These are phyloP conservation scores for Endotrypanum monterogeii DNA, from an alignment of 208 protist species.

Conservation along the genomic window DNA sequence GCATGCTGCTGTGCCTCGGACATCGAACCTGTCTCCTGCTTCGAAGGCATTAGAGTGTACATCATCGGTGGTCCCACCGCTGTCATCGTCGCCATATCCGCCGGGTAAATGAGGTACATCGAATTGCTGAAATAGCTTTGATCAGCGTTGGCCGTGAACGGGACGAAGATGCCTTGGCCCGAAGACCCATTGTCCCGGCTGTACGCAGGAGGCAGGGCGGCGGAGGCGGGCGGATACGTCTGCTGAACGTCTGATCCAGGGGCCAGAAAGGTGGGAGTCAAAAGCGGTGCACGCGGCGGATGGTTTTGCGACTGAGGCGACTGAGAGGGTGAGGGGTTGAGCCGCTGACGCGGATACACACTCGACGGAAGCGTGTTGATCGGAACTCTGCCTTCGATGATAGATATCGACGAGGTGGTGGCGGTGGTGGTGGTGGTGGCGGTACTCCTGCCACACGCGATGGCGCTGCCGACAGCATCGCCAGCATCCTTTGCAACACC, in stretches of 20 bases:
- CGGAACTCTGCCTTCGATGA: neutral
- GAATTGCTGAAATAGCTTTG: neutral
- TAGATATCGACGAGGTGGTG: too few relatives aligned
- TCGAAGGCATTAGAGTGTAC: neutral
- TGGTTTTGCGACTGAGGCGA: neutral
- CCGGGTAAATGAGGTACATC: neutral
- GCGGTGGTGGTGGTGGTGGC: neutral
- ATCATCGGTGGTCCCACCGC: neutral
- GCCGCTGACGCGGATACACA: neutral
- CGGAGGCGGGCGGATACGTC: neutral
- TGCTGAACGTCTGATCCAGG: neutral
- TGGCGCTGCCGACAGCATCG: neutral
- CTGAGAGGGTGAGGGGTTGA: neutral
- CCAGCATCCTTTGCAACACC: neutral
- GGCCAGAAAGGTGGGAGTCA: neutral
- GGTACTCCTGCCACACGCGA: neutral
- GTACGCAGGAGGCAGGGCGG: conserved; percentile 1
- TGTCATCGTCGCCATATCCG: neutral
- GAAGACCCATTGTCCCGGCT: neutral
- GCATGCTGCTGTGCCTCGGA: neutral
- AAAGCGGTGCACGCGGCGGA: neutral
- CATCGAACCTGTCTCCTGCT: neutral
- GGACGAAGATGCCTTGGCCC: neutral
- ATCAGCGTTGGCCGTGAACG: neutral
- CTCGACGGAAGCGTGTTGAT: neutral